phyloP scores from a whole-genome alignment of 192 early-diverging fungal species.

The Coemansia sp. region DNA sequence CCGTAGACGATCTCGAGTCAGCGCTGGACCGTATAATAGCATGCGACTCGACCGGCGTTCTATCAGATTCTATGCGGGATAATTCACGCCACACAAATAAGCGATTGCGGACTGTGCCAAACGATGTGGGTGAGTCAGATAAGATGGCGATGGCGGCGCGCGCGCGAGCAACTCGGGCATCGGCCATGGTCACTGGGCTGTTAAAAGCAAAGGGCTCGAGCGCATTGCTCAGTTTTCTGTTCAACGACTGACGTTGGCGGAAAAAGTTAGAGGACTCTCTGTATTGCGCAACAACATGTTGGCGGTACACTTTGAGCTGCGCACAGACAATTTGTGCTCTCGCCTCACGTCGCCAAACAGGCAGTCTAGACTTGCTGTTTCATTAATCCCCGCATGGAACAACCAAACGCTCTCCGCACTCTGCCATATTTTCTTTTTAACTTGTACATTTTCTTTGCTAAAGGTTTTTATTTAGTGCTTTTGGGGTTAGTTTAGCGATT shows the following conservation, averaged over 20 bases:
- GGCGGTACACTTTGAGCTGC: no score
- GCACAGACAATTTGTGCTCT: no score
- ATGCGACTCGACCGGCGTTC: neutral
- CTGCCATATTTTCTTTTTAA: neutral
- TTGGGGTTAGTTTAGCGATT: neutral
- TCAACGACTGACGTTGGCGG: slow-evolving; percentile 5
- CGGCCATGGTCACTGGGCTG: slow-evolving; percentile 17
- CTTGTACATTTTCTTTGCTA: neutral
- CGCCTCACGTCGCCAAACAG: no score
- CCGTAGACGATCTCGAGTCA: slow-evolving; percentile 8
- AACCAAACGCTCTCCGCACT: neutral
- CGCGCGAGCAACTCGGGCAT: slow-evolving; percentile 3
- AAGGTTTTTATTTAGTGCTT: neutral
- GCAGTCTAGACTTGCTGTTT: no score
- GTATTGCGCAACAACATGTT: no score
- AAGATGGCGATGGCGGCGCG: neutral
- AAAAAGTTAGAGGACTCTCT: no score
- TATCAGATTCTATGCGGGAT: neutral
- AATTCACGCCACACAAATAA: neutral
- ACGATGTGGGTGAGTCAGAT: neutral
- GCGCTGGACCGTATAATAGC: slow-evolving; percentile 6
- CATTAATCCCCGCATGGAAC: no score
- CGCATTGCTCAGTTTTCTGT: slow-evolving; percentile 33
- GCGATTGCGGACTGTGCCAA: neutral
- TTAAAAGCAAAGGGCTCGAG: slow-evolving; percentile 23